Evolutionary conservation across 805 yeast genomes (phyloP), one percentile per base, ranked within the genome.

Genomic region (Metschnikowia colocasiae): DNA sequence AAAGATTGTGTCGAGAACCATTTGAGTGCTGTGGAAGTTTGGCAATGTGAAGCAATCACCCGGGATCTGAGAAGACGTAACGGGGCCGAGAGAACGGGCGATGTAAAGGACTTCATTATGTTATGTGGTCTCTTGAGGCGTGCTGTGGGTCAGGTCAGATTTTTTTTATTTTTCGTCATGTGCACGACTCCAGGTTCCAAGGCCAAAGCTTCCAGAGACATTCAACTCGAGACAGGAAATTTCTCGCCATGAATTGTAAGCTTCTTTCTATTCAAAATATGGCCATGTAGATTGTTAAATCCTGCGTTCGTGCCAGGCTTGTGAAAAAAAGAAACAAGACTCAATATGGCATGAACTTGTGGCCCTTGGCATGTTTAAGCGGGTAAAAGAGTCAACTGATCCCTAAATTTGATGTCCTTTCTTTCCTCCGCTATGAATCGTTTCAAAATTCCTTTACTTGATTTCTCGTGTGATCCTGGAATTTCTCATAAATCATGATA

Each of bases 131-230:
- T 38, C 43, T 12, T 18, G 26, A 13, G n/a, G 30, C 20, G 38
- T 7, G 16, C 13, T 18, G 25, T 6, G 27, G 23, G 19, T 6
- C 19, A 39, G 33, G 34, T 29, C 26, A 39, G 34, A 16, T 39
- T 39, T 39, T 39, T 39, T 39, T n/a, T 39, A 27, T 39, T 39
- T 29, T 39, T 39, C 25, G 42, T 39, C n/a, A 34, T 29, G 26
- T 39, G 34, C 42, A 39, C 42, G 42, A 39, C 42, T 29, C n/a
- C 5, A n/a, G 4, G 9, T 10, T 10, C 10, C 8, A 16, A 13
- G 13, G 18, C 18, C 27, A n/a, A 35, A 27, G 26, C 6, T 4
- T 20, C 26, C 3, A 22, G 22, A 20, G n/a, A 10, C 15, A 22
- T n/a, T 22, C 19, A n/a, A n/a, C 36, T 6, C 23, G 13, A 29